Evolutionary conservation across 805 yeast species (phyloP).

Genomic region (Ogataea parapolymorpha): DNA sequence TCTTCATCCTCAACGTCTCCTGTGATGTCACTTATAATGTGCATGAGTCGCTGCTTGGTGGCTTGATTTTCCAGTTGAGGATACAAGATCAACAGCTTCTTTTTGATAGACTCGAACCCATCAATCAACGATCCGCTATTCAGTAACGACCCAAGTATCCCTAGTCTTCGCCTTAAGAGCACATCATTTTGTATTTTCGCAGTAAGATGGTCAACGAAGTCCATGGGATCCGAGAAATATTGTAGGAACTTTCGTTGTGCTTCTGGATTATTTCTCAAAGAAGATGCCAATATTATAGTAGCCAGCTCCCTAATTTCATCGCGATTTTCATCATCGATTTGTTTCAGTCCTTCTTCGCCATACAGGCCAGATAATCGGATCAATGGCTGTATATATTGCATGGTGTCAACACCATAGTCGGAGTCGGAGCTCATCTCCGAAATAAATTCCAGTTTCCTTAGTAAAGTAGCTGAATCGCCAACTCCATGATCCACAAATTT

Average conservation of each 20-base stretch:
- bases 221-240: conserved; percentile 18
- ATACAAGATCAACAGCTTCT: conserved; percentile 26
- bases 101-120: conserved; percentile 23
- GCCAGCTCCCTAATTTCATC: conserved; percentile 45
- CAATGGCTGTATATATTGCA: conserved; percentile 33
- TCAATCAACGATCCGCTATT: conserved; percentile 35
- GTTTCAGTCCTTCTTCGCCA: conserved; percentile 7
- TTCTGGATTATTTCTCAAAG: conserved; percentile 69
- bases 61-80: conserved; percentile 16
- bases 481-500: conserved; percentile 8
- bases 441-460: conserved; percentile 38
- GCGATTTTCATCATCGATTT: conserved; percentile 11
- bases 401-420: conserved; percentile 54
- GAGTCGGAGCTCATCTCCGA: conserved; percentile 65
- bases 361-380: conserved; percentile 29
- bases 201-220: conserved; percentile 19
- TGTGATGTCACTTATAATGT: conserved; percentile 46
- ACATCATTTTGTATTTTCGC: conserved; percentile 6
- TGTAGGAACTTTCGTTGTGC: conserved; percentile 21
- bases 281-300: conserved; percentile 58
- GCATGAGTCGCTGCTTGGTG: conserved; percentile 38
- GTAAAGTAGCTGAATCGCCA: conserved; percentile 8
- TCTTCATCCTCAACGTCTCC: conserved; percentile 9
- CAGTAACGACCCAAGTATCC: conserved; percentile 47
- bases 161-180: conserved; percentile 41